Conservation (phyloP, 345 rosid species). For the Litchi chinensis region DNA sequence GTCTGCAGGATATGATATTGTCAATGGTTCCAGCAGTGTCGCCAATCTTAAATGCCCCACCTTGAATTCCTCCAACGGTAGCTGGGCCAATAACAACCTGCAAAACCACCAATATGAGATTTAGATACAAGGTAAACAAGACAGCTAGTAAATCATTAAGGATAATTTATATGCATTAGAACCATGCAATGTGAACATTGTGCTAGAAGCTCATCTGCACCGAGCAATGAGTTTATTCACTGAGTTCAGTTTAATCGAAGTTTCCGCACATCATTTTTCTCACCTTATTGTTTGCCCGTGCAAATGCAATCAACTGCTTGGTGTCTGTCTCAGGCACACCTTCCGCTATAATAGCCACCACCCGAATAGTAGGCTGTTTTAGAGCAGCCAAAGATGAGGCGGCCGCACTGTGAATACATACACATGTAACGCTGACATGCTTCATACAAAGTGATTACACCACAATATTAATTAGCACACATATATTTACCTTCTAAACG, state of each 20-base stretch:
- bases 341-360: conserved; percentile 96
- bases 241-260: conserved; percentile 6
- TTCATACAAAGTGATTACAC: conserved; percentile 19
- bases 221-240: background rate
- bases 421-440: conserved; percentile 7
- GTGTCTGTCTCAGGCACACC: conserved; percentile 98
- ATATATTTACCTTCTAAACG: conserved; percentile 72
- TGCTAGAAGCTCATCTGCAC: background rate
- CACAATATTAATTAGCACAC: background rate
- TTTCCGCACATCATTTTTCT: conserved; percentile 12
- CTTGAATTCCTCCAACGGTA: conserved; percentile 98
- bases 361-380: conserved; percentile 92
- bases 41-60: conserved; percentile 98
- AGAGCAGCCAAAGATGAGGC: conserved; percentile 96
- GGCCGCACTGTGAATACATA: conserved; percentile 70
- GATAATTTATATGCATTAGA: background rate
- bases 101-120: conserved; percentile 26
- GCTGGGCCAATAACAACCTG: conserved; percentile 99
- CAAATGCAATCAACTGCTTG: conserved; percentile 87
- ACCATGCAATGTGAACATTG: background rate
- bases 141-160: background rate
- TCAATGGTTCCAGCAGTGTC: conserved; percentile 99
- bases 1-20: conserved; percentile 86
- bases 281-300: conserved; percentile 95
- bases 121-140: conserved; percentile 6